phyloP scores from a whole-genome alignment of 75 land plant species.

The Larix kaempferi region DNA sequence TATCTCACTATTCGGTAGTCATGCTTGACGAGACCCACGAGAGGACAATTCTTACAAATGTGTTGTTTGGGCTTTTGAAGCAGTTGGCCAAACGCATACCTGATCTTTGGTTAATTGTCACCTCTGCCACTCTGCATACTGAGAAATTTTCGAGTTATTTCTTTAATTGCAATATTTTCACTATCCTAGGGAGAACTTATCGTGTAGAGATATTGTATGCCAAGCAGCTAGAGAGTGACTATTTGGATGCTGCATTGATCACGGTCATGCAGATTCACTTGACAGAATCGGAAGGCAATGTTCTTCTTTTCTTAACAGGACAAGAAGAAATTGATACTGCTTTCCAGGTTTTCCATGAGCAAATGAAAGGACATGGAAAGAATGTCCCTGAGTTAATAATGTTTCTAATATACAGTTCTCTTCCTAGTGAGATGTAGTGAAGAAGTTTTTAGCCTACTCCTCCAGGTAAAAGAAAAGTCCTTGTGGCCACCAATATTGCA shows the following conservation, averaged over 20 bases:
- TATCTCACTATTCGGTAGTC: slow-evolving; percentile 6
- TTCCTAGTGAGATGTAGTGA: too few species aligned
- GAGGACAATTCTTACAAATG: slow-evolving; percentile 10
- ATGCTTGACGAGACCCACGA: slow-evolving; percentile 15
- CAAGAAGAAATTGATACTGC: slow-evolving; percentile 9
- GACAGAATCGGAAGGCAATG: slow-evolving; percentile 8
- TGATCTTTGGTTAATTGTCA: slow-evolving; percentile 19
- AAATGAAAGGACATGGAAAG: background rate
- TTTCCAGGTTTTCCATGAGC: background rate
- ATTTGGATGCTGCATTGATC: slow-evolving; percentile 19
- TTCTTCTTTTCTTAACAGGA: slow-evolving; percentile 7
- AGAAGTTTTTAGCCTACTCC: too few species aligned
- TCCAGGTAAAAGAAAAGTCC: too few species aligned
- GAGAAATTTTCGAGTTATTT: slow-evolving; percentile 40
- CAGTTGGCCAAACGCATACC: slow-evolving; percentile 19
- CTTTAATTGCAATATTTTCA: slow-evolving; percentile 3
- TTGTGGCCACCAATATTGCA: too few species aligned
- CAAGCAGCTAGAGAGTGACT: slow-evolving; percentile 17
- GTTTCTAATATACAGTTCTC: too few species aligned
- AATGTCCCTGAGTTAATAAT: background rate
- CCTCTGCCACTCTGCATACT: slow-evolving; percentile 30
- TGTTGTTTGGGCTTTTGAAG: slow-evolving; percentile 11
- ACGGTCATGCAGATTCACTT: slow-evolving; percentile 19
- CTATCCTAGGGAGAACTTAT: slow-evolving; percentile 27
- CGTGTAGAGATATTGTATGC: slow-evolving; percentile 10